Evolutionary conservation across 1,284 basidiomycete genomes (phyloP).

Genomic region (Rhodotorula mucilaginosa): DNA sequence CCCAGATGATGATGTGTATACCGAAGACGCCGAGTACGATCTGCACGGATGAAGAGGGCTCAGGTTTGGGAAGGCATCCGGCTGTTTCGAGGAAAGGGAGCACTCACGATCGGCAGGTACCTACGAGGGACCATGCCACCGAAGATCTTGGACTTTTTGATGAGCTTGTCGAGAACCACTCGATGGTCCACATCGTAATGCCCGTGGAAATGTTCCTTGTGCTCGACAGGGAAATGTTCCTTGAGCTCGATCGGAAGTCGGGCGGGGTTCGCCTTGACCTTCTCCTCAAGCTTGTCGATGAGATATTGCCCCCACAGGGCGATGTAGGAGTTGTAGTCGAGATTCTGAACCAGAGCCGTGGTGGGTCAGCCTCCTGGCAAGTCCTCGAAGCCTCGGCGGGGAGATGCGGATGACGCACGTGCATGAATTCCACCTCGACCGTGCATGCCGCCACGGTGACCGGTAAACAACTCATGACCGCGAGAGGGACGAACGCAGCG

Average conservation of each 20-base stretch:
- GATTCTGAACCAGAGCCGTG: background rate
- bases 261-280: background rate
- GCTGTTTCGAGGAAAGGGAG: background rate
- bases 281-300: background rate
- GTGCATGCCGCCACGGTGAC: constrained; percentile 10
- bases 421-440: constrained; percentile 5
- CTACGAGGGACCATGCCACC: background rate
- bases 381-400: background rate
- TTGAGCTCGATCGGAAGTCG: background rate
- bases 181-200: background rate
- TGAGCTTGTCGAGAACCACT: background rate
- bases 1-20: constrained; percentile 21
- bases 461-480: constrained; percentile 14
- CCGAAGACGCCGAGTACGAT: constrained; percentile 1
- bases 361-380: background rate
- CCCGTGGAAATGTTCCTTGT: background rate
- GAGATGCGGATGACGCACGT: background rate
- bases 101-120: background rate
- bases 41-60: background rate
- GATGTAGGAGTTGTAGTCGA: background rate
- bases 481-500: constrained; percentile 14
- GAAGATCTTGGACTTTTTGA: background rate
- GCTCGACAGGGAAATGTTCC: background rate
- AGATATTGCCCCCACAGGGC: background rate
- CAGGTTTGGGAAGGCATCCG: background rate